Base-by-base conservation (phyloP, 257 asterid species). In the Fraxinus cuspidata region DNA sequence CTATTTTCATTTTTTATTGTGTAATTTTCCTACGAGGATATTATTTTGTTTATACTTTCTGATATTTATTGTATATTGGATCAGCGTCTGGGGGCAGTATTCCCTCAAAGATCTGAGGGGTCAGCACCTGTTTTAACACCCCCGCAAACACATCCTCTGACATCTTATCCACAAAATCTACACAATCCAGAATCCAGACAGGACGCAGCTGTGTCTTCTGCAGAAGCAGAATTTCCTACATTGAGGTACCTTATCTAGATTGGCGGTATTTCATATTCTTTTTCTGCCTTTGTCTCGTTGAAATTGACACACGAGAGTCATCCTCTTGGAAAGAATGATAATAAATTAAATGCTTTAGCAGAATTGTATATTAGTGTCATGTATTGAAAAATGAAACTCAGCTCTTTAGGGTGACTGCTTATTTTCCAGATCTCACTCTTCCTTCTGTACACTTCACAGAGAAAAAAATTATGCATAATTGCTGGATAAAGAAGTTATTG, bases 51-150 rank as follows among this genome's bases (percentile, higher is more conserved):
- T 23, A 25, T 12, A 23, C 18, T 60, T 84, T 74, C 47, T 72
- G 78, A 47, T 42, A 40, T 76, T 70, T 79, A 18, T 76, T 83
- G 74, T 65, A 75, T 79, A 21, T 84, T 74, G 44, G 85, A 82
- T 83, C 90, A 96, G 99, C 97, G 96, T 67, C 83, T 90, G 79
- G 99, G 99, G 78, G 99, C 97, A 51, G 98, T 93, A 72, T 96
- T 96, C 80, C 99, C 99, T 80, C 98, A 90, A 86, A 87, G 97
- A 81, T 78, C 97, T 78, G 98, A 93, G 89, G 86, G 89, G 47
- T 77, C 97, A 51, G 97, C 94, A 37, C 97, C 99, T 51, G 91
- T 96, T 72, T 92, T 93, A 81, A 96, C 99, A 37, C 99, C 97
- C 3, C 96, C 90, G 21, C 99, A 96, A 84, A 84, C 98, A 58